Percentiles rank a stretch among this genome's conserved stretches.
Evolutionary conservation across 2,329 filamentous ascomycete genomes (phyloP).

Genomic region (Byssoonygena ceratinophila): DNA sequence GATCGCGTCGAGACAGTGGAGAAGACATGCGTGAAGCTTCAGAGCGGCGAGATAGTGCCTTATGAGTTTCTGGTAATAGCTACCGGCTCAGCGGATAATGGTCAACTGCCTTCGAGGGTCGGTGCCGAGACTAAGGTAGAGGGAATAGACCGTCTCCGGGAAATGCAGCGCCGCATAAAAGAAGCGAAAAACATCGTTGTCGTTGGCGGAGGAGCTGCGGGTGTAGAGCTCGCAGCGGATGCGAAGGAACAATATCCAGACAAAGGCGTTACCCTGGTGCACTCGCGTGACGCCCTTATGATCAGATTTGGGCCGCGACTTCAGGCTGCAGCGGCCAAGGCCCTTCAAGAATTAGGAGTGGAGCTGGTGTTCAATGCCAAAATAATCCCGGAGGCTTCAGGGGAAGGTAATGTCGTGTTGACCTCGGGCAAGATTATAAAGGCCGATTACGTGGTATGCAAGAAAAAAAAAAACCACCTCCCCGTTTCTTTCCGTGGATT

Average conservation of each 20-base stretch:
- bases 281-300: constrained; percentile 56
- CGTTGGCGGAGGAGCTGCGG: constrained; percentile 49
- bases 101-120: constrained; percentile 41
- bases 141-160: constrained; percentile 36
- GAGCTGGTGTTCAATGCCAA: constrained; percentile 16
- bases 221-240: constrained; percentile 72
- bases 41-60: constrained; percentile 37
- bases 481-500: constrained; percentile 35
- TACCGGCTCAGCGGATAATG: constrained; percentile 42
- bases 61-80: constrained; percentile 51
- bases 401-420: constrained; percentile 19
- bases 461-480: too few relatives aligned
- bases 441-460: constrained; percentile 1
- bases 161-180: constrained; percentile 40
- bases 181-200: constrained; percentile 37
- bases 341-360: constrained; percentile 21
- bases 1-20: constrained; percentile 36
- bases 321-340: constrained; percentile 30
- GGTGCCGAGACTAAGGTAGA: constrained; percentile 34
- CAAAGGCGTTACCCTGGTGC: constrained; percentile 60
- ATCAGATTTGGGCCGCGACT: constrained; percentile 26
- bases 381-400: constrained; percentile 13
- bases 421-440: constrained; percentile 31
- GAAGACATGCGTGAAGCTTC: constrained; percentile 32
- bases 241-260: constrained; percentile 57